Base-by-base conservation (phyloP, 2,329 filamentous ascomycete species). In the Xylariaceae sp. region DNA sequence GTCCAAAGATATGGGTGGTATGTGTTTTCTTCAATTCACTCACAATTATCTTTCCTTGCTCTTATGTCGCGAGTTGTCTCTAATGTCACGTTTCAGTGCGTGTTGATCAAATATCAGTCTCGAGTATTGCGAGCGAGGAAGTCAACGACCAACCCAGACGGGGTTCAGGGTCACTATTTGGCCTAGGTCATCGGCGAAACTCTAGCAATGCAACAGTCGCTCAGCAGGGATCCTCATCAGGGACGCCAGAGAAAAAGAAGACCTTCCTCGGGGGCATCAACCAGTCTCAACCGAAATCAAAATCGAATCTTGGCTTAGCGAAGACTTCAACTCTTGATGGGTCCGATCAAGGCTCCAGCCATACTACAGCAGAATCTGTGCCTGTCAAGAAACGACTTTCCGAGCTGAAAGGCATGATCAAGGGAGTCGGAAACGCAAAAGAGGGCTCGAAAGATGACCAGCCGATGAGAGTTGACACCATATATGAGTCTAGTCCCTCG, bases 1-100 rank as follows among this genome's bases (percentile, higher is more conserved):
- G n/a, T 78, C 84, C 57, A 82, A 80, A 57, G 78, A 80, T 13
- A 70, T 81, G 45, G 76, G 79, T 3, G 75, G 73, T 46, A 74
- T 75, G 48, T 59, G 24, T 69, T n/a, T 81, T 36, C 65, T 67
- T 13, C 6, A 68, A 66, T 6, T 59, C 58, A 6, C 70, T 75
- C 29, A 67, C 69, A 23, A 11, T 10, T 1, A 9, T 26, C n/a
- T 20, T 5, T 9, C 10, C 8, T 3, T n/a, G n/a, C n/a, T n/a
- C n/a, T n/a, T 5, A 23, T 7, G 11, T 16, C 21, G 0, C 23
- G 7, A 8, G 6, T 30, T 5, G 26, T 33, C 24, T 6, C 39
- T 58, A 15, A 53, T 45, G 33, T 37, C 23, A 41, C 29, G 41
- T 39, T 11, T 57, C 59, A 43, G 57, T 69, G 6, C 68, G 64